Base-by-base conservation (phyloP, 2,329 filamentous ascomycete genomes). In the Pyrenophora graminea region DNA sequence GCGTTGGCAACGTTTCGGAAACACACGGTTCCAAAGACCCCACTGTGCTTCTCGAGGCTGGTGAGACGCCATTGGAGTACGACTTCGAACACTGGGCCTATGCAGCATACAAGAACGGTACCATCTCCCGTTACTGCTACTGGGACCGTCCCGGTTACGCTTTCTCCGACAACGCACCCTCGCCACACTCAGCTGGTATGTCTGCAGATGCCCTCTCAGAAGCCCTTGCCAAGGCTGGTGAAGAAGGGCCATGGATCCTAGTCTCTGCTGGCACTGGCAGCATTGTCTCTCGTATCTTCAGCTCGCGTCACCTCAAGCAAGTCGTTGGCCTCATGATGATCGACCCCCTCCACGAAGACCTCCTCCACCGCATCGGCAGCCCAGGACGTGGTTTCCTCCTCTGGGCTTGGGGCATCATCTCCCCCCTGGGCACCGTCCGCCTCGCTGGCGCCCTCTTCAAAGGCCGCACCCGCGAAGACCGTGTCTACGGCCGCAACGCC, bases 101-200 rank as follows among this genome's bases (percentile, higher is more conserved):
- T 52, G 80, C 85, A 48, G 86, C 89, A 1, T 79, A 91, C 58
- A 80, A 85, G 58, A 94, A 94, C 64, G 90, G 90, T 33, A 89
- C 88, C 39, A 94, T 99, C 63, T 79, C 80, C 48, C 86, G 93
- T 53, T 97, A 96, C 77, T 99, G 94, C 80, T 97, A 96, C 74
- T 92, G 90, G 70, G 94, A 99, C 70, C 88, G 94, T 18, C 94
- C 94, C 1, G 94, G 94, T 1, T 83, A 93, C 48, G 93, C 83
- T 6, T 96, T 91, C 86, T 85, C 85, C 39, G 94, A 99, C 74
- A 93, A 94, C 48, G 91, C 93, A 0, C 94, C 94, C 2, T 97
- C 92, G 5, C 94, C 94, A 0, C 87, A 96, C 63, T 96, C 90
- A 4, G 93, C 91, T 4, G 91, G 92, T 37, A 96, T 97, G 84